Conservation (phyloP, 495 filamentous ascomycete species). For the Neurospora sp. region DNA sequence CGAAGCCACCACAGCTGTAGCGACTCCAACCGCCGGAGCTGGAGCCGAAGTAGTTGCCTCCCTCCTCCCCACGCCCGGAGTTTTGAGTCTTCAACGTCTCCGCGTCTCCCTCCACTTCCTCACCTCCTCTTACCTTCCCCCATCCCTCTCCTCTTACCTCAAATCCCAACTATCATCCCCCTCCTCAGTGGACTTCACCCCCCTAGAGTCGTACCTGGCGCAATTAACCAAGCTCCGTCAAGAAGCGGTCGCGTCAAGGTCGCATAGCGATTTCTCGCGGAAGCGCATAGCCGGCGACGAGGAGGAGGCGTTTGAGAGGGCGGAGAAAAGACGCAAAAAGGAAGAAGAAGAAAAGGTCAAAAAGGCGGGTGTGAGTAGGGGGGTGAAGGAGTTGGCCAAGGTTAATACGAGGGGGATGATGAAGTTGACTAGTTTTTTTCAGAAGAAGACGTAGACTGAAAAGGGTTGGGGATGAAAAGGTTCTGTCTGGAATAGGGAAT, state of each 20-base stretch:
- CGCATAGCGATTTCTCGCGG: conserved; percentile 56
- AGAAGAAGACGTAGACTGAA: conserved; percentile 44
- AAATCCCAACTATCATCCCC: conserved; percentile 32
- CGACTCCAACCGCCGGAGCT: not conserved
- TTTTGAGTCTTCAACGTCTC: conserved; percentile 52
- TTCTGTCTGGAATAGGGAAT: not conserved
- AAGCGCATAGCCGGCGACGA: conserved; percentile 58
- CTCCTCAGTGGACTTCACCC: conserved; percentile 49
- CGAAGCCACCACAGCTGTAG: conserved; percentile 9
- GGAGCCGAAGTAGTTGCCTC: conserved; percentile 23
- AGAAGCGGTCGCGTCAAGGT: conserved; percentile 57
- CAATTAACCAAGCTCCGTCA: conserved; percentile 52
- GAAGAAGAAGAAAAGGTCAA: conserved; percentile 51
- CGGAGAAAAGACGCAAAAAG: conserved; percentile 66
- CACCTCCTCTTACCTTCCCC: conserved; percentile 56
- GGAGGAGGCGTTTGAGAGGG: conserved; percentile 59
- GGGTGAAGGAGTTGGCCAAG: conserved; percentile 71
- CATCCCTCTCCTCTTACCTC: conserved; percentile 37
- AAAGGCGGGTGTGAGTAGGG: conserved; percentile 61
- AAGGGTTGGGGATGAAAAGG: not conserved
- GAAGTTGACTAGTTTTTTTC: conserved; percentile 93
- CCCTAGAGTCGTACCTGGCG: conserved; percentile 56
- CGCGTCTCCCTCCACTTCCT: conserved; percentile 71
- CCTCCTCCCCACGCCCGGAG: conserved; percentile 37
- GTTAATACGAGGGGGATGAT: conserved; percentile 87